Conservation (phyloP, 768 basidiomycete species). For the Auriscalpium vulgare region DNA sequence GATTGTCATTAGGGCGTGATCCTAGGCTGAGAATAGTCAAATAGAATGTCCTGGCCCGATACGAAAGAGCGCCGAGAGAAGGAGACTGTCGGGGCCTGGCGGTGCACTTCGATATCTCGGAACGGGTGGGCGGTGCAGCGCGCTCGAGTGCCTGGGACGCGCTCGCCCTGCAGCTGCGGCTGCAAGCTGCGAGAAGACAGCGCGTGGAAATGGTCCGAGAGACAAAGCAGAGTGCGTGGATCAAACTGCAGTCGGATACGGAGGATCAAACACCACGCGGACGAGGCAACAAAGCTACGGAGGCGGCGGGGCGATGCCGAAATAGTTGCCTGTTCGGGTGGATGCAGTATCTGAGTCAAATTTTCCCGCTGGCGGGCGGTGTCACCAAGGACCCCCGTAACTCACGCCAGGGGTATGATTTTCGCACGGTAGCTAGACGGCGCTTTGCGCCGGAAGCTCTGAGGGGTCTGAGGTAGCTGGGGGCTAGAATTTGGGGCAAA, state of each 20-base stretch:
- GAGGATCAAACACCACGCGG: background rate
- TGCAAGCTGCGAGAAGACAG: background rate
- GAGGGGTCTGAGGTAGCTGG: too few relatives aligned
- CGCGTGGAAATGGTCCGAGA: background rate
- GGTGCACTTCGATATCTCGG: background rate
- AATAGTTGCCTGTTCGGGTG: background rate
- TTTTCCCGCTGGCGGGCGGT: background rate
- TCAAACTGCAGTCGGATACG: background rate
- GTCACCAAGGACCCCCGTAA: too few relatives aligned
- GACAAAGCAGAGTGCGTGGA: background rate
- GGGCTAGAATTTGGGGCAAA: too few relatives aligned
- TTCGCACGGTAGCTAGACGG: too few relatives aligned
- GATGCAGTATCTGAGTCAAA: background rate
- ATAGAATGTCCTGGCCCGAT: background rate
- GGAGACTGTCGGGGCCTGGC: background rate
- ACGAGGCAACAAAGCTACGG: background rate
- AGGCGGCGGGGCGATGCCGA: background rate
- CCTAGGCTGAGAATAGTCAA: background rate
- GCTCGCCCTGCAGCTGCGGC: background rate
- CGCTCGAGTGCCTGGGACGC: background rate
- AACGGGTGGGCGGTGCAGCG: background rate
- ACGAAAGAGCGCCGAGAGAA: background rate
- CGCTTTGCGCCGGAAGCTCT: too few relatives aligned
- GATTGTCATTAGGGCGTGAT: background rate
- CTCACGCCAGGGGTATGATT: too few relatives aligned